phyloP scores from a whole-genome alignment of 116 monocot species.

The Iris pallida region DNA sequence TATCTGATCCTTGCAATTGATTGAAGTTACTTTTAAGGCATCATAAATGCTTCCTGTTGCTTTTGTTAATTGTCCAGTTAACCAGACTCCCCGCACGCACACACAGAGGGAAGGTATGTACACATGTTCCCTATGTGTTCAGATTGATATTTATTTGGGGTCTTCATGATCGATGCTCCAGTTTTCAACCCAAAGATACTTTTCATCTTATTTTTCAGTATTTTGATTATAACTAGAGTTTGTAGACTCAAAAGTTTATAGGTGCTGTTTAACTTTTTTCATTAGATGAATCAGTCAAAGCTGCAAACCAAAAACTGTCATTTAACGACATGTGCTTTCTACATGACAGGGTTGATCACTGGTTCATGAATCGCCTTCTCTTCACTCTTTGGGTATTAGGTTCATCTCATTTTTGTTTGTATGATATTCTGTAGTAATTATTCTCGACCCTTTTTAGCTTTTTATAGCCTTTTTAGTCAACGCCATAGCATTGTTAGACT shows the following conservation, averaged over 20 bases:
- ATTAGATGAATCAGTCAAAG: not conserved
- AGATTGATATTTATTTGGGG: no score
- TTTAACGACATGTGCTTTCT: conserved; percentile 2
- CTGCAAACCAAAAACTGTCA: not conserved
- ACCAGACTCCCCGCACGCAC: no score
- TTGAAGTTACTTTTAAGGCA: not conserved
- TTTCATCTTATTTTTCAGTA: no score
- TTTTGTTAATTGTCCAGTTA: not conserved
- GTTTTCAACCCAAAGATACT: no score
- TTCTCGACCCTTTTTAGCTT: no score
- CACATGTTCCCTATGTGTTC: no score
- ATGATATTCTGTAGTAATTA: not conserved
- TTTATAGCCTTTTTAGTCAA: no score
- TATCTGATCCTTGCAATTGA: not conserved
- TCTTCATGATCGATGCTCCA: no score
- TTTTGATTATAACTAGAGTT: no score
- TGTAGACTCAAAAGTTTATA: not conserved
- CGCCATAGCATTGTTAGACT: not conserved
- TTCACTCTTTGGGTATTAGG: no score
- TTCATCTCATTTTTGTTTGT: not conserved
- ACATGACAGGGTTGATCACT: not conserved
- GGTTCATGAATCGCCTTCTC: not conserved
- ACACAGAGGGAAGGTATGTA: no score
- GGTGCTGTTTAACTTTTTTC: not conserved
- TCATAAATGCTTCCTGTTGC: not conserved